Percentiles rank a stretch among this genome's conserved stretches.
Conservation (phyloP, 2,329 filamentous ascomycete genomes). For the Aspergillus quadricinctus region DNA sequence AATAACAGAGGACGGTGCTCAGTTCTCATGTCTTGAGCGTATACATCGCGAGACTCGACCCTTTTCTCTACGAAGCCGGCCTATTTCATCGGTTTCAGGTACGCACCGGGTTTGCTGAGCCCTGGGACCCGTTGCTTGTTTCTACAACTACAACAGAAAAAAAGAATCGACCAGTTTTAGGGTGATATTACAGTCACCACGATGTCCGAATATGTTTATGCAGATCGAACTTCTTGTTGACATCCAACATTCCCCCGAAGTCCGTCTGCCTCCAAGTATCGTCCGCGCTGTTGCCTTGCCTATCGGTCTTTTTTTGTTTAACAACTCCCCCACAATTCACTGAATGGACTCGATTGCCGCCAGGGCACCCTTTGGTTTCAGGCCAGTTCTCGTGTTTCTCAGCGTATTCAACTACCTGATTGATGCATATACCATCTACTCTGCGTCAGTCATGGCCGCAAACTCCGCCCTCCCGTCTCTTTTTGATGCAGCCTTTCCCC, state of each 20-base stretch:
- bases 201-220: not conserved
- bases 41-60: not conserved
- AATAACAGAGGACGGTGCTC: not conserved
- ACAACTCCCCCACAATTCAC: conserved; percentile 43
- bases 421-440: conserved; percentile 39
- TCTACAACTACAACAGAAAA: not conserved
- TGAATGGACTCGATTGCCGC: conserved; percentile 36
- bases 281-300: conserved; percentile 49
- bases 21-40: not conserved
- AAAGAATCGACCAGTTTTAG: not conserved
- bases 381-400: conserved; percentile 38
- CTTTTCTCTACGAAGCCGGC: too few species aligned
- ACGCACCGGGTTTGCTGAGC: not conserved
- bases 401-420: conserved; percentile 40
- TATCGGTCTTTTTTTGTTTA: conserved; percentile 57
- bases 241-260: conserved; percentile 32
- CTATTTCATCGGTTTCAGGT: not conserved
- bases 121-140: not conserved
- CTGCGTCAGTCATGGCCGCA: conserved; percentile 38
- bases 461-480: conserved; percentile 43
- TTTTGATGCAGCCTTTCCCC: conserved; percentile 43
- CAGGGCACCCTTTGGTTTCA: conserved; percentile 37
- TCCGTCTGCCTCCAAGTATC: conserved; percentile 48
- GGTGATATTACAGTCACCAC: not conserved
- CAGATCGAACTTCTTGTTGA: not conserved